Evolutionary conservation across 805 yeast genomes (phyloP).

Genomic region (Candida railenensis): DNA sequence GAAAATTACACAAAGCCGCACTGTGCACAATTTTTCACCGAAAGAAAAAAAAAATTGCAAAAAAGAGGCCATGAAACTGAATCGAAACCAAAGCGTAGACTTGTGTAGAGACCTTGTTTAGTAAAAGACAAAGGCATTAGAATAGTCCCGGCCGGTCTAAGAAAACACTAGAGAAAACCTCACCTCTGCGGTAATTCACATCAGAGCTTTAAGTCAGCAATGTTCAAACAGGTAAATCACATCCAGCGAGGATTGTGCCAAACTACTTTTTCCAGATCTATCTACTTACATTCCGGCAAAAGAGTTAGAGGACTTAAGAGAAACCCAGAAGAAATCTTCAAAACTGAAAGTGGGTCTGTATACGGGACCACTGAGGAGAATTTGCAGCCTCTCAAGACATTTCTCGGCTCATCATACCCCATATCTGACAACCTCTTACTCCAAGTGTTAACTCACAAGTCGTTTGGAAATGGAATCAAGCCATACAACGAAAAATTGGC

Average conservation of each 20-base stretch:
- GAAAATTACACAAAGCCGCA: neutral
- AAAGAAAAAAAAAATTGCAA: neutral
- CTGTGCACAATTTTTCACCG: neutral
- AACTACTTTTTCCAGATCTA: slow-evolving; percentile 19
- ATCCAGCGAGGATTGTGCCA: neutral
- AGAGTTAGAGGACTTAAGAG: slow-evolving; percentile 72
- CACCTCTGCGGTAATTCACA: too few species aligned
- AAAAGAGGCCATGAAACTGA: too few species aligned
- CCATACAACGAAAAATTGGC: slow-evolving; percentile 89
- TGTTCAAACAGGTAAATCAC: neutral
- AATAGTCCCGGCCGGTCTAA: too few species aligned
- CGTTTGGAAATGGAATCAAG: slow-evolving; percentile 86
- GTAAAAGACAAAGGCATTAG: neutral
- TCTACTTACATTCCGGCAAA: slow-evolving; percentile 47
- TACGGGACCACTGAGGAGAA: slow-evolving; percentile 56
- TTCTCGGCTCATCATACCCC: slow-evolving; percentile 46
- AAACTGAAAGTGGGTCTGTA: slow-evolving; percentile 31
- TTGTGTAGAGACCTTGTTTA: neutral
- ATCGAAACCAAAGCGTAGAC: neutral
- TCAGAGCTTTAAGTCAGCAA: neutral
- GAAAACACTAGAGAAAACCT: neutral
- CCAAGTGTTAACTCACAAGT: slow-evolving; percentile 89
- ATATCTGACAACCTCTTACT: slow-evolving; percentile 62
- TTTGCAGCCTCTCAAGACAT: slow-evolving; percentile 46
- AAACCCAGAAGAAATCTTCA: slow-evolving; percentile 57